Evolutionary conservation across 129 eudicot species (phyloP).

Genomic region (Helichrysum umbraculigerum): DNA sequence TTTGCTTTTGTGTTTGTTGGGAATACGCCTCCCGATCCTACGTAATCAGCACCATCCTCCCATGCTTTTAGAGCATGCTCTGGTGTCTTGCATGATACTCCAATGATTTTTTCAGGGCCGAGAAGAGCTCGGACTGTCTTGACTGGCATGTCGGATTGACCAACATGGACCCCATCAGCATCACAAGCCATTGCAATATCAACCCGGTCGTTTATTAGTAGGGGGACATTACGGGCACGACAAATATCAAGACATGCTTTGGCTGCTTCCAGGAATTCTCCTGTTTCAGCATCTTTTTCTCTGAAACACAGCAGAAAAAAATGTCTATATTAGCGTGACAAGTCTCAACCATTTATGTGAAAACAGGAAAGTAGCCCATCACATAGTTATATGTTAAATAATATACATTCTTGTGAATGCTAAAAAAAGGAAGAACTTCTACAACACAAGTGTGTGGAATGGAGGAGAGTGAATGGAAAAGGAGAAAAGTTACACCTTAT

Average conservation of each 20-base stretch:
- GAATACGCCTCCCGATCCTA: constrained; percentile 89
- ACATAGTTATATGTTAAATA: neutral
- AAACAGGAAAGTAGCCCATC: neutral
- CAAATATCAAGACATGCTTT: constrained; percentile 66
- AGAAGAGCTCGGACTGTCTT: constrained; percentile 61
- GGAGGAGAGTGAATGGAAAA: neutral
- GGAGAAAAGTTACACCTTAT: constrained; percentile 50
- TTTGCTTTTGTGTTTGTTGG: constrained; percentile 90
- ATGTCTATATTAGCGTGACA: neutral
- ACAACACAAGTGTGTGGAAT: neutral
- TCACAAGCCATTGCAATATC: constrained; percentile 85
- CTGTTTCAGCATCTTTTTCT: constrained; percentile 79
- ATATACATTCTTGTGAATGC: neutral
- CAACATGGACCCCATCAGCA: constrained; percentile 91
- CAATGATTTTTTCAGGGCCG: constrained; percentile 87
- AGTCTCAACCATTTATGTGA: neutral
- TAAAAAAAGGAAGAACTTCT: neutral
- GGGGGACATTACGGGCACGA: constrained; percentile 51
- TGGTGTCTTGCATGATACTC: constrained; percentile 88
- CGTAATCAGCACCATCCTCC: constrained; percentile 79
- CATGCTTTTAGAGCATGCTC: constrained; percentile 81
- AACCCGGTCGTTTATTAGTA: constrained; percentile 76
- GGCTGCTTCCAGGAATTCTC: constrained; percentile 79
- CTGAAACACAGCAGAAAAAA: constrained; percentile 37
- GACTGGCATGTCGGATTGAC: constrained; percentile 93